These are phyloP conservation scores for Trichoderma atrobrunneum DNA, from an alignment of 2,329 filamentous ascomycete genomes.

Conservation along the genomic window DNA sequence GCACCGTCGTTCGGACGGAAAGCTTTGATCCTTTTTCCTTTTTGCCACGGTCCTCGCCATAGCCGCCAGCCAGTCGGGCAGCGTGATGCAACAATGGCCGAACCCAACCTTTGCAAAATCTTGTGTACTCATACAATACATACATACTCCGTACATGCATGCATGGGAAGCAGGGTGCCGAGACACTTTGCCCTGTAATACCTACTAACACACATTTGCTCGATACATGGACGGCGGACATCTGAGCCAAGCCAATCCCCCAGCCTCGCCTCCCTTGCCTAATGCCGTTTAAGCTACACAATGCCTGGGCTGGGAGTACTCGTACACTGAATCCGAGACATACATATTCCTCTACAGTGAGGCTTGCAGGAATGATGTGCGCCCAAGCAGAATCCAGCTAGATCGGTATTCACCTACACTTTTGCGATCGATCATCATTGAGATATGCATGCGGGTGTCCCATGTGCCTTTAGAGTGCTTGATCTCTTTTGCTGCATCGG, in stretches of 20 bases:
- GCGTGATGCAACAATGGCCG: not conserved
- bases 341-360: not conserved
- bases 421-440: slow-evolving; percentile 12
- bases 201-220: not conserved
- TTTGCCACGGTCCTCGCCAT: not conserved
- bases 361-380: slow-evolving; percentile 14
- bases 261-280: slow-evolving; percentile 6
- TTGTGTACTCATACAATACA: not conserved
- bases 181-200: not conserved
- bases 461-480: slow-evolving; percentile 14
- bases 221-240: not conserved
- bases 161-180: not conserved
- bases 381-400: slow-evolving; percentile 10
- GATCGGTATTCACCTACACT: slow-evolving; percentile 11
- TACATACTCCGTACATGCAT: not conserved
- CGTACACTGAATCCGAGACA: not conserved
- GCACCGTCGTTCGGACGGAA: not conserved
- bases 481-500: slow-evolving; percentile 10
- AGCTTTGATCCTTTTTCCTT: not conserved
- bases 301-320: not conserved
- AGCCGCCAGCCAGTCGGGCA: slow-evolving; percentile 1
- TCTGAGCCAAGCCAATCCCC: not conserved
- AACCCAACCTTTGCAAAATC: not conserved
- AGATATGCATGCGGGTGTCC: slow-evolving; percentile 17
- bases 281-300: not conserved